These are phyloP conservation scores for Pseudogymnoascus sp. DNA, from an alignment of 2,329 filamentous ascomycete genomes.

Conservation along the genomic window DNA sequence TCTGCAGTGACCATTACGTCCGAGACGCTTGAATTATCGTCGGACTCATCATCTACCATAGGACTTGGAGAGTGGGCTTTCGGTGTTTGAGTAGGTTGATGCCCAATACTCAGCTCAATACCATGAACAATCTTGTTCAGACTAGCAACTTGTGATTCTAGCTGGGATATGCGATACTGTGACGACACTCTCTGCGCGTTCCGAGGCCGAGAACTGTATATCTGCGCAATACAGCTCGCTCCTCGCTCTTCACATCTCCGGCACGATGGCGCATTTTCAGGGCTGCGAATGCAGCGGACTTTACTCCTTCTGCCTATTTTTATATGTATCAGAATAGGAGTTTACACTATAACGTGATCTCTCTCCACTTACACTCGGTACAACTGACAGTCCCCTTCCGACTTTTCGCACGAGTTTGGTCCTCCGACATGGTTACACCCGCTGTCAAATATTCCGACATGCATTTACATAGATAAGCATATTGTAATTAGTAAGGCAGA, in stretches of 20 bases:
- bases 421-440: constrained; percentile 12
- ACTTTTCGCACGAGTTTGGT: constrained; percentile 10
- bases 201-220: constrained; percentile 14
- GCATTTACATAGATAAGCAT: background rate
- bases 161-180: constrained; percentile 18
- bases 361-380: constrained; percentile 23
- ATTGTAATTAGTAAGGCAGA: background rate
- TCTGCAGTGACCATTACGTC: constrained; percentile 16
- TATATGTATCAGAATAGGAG: constrained; percentile 8
- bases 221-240: constrained; percentile 19
- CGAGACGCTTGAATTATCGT: constrained; percentile 12
- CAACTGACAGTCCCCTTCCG: constrained; percentile 27
- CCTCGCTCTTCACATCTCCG: constrained; percentile 17
- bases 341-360: background rate
- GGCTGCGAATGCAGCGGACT: constrained; percentile 24
- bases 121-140: constrained; percentile 16
- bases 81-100: constrained; percentile 8
- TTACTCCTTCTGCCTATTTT: constrained; percentile 26
- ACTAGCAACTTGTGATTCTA: constrained; percentile 19
- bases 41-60: constrained; percentile 13
- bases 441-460: background rate
- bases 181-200: constrained; percentile 16
- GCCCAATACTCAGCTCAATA: constrained; percentile 16
- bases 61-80: background rate
- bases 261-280: constrained; percentile 20